Percentiles rank a stretch among this genome's conserved stretches.
These are phyloP conservation scores for Rhodosporidiobolus sp. DNA, from an alignment of 768 basidiomycete genomes.

Conservation along the genomic window DNA sequence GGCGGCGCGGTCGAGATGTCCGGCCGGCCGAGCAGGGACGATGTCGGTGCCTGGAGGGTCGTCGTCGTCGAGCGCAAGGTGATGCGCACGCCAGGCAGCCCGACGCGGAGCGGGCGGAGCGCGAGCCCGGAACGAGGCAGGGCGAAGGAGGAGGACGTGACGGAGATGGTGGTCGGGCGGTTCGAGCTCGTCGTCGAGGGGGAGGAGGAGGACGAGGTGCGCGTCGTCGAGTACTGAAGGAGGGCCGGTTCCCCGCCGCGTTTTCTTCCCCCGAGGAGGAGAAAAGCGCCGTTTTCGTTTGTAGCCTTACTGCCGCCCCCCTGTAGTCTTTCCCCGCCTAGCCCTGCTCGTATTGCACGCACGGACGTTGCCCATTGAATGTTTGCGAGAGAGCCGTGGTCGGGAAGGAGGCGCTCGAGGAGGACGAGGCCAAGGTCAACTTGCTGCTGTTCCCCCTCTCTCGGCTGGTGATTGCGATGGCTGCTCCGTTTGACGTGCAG, in stretches of 20 bases:
- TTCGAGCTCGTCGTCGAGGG: conserved; percentile 23
- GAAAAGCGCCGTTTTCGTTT: background rate
- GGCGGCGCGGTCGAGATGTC: conserved; percentile 35
- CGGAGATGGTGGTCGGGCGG: conserved; percentile 21
- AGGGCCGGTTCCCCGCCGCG: background rate
- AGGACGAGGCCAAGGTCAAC: background rate
- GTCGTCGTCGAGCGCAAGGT: conserved; percentile 36
- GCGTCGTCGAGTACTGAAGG: conserved; percentile 24
- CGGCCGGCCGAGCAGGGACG: conserved; percentile 14
- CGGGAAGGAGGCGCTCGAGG: background rate
- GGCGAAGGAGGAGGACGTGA: conserved; percentile 4
- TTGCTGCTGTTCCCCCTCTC: too few species aligned
- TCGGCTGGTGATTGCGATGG: background rate
- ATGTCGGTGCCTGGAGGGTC: conserved; percentile 14
- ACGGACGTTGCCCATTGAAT: background rate
- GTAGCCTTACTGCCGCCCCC: background rate
- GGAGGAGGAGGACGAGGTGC: conserved; percentile 30
- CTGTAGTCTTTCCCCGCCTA: background rate
- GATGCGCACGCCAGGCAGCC: conserved; percentile 24
- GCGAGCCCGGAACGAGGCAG: background rate
- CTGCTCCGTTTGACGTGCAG: conserved; percentile 11
- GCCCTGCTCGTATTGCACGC: background rate
- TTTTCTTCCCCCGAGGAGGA: background rate
- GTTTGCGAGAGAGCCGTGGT: too few species aligned
- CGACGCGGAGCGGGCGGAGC: conserved; percentile 5